phyloP scores from a whole-genome alignment of 495 filamentous ascomycete species.

The Penicillium malachiteum region DNA sequence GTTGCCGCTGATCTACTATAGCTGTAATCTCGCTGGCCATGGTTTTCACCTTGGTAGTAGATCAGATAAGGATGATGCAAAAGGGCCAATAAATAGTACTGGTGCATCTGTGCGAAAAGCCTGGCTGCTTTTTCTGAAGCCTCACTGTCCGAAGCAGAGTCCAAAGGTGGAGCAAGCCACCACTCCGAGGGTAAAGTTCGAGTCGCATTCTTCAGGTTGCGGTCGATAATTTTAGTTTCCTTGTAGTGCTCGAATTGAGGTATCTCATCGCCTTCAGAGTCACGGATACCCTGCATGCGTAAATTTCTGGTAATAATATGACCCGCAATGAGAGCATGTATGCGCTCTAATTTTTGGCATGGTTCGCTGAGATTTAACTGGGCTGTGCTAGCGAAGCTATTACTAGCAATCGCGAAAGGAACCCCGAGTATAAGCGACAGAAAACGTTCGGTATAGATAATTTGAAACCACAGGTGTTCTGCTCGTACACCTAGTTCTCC shows the following conservation, averaged over 20 bases:
- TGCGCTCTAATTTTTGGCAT: conserved; percentile 30
- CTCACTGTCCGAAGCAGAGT: conserved; percentile 10
- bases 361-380: conserved; percentile 24
- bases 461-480: conserved; percentile 40
- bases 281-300: conserved; percentile 35
- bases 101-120: conserved; percentile 46
- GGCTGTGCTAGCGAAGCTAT: conserved; percentile 25
- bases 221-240: conserved; percentile 38
- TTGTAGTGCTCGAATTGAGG: conserved; percentile 32
- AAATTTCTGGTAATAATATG: conserved; percentile 43
- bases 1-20: conserved; percentile 48
- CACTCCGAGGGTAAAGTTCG: conserved; percentile 34
- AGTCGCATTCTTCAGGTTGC: conserved; percentile 39
- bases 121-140: conserved; percentile 22
- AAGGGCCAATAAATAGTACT: conserved; percentile 41
- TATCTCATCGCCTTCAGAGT: conserved; percentile 20
- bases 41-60: conserved; percentile 26
- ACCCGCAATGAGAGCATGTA: conserved; percentile 31
- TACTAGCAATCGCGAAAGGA: conserved; percentile 37
- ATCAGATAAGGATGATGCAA: conserved; percentile 55
- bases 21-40: conserved; percentile 32
- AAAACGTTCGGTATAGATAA: conserved; percentile 46
- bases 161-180: conserved; percentile 30
- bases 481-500: conserved; percentile 7
- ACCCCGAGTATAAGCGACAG: conserved; percentile 46